Evolutionary conservation across 2,329 filamentous ascomycete species (phyloP).

Genomic region (Neocucurbitaria cava): DNA sequence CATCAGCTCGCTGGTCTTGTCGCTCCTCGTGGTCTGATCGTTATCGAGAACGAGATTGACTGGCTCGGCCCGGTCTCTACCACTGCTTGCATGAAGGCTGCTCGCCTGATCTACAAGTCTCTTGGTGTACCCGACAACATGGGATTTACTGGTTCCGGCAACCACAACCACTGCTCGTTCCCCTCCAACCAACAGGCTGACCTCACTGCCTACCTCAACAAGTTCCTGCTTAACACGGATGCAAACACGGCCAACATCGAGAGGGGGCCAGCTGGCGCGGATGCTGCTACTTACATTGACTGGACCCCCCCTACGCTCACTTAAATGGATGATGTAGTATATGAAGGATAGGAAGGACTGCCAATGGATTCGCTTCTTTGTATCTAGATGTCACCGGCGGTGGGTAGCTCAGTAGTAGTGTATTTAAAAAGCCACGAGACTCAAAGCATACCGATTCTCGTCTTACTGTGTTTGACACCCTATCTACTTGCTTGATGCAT

Average conservation of each 20-base stretch:
- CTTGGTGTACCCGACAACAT: slow-evolving; percentile 62
- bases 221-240: slow-evolving; percentile 52
- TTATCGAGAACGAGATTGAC: slow-evolving; percentile 65
- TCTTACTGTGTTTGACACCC: not conserved
- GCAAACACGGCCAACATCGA: slow-evolving; percentile 43
- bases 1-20: slow-evolving; percentile 65
- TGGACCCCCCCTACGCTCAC: slow-evolving; percentile 46
- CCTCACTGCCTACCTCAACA: slow-evolving; percentile 62
- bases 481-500: not conserved
- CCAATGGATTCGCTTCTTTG: slow-evolving; percentile 7
- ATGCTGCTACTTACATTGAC: slow-evolving; percentile 45
- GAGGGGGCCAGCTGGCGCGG: slow-evolving; percentile 39
- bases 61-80: slow-evolving; percentile 66
- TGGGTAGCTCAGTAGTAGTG: not conserved
- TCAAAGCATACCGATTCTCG: not conserved
- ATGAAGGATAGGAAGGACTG: not conserved
- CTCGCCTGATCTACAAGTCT: slow-evolving; percentile 61
- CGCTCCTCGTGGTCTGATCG: slow-evolving; percentile 62
- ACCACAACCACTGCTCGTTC: slow-evolving; percentile 64
- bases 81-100: slow-evolving; percentile 65
- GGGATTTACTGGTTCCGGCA: slow-evolving; percentile 64
- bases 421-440: not conserved
- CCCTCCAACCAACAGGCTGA: slow-evolving; percentile 61
- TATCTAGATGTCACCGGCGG: slow-evolving; percentile 15
- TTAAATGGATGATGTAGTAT: slow-evolving; percentile 19